A percentile compares a stretch with the other conserved stretches of the same genome.
phyloP scores from a whole-genome alignment of 2,329 filamentous ascomycete species.

The Trichoderma endophyticum region DNA sequence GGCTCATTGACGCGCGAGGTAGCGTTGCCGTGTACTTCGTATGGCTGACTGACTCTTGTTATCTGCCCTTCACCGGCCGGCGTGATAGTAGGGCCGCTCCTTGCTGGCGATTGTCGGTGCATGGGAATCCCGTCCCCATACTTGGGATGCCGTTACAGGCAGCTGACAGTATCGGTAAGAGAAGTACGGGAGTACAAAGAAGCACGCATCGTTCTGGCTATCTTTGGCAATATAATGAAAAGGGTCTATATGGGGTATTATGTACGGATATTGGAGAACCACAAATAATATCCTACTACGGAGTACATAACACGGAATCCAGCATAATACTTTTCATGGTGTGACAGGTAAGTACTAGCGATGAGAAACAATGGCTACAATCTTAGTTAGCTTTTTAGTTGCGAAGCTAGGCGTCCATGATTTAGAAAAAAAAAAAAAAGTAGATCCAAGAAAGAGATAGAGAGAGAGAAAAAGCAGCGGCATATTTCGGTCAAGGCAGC shows the following conservation, averaged over 20 bases:
- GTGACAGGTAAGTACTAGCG: not conserved
- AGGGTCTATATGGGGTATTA: constrained; percentile 8
- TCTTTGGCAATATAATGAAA: not conserved
- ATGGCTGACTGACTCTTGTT: not conserved
- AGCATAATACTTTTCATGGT: constrained; percentile 3
- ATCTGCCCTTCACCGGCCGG: not conserved
- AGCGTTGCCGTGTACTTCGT: not conserved
- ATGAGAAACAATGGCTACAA: not conserved
- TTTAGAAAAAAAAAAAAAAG: not conserved
- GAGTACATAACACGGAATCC: not conserved
- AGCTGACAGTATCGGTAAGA: constrained; percentile 10
- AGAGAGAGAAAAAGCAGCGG: not conserved
- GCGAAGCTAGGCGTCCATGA: not conserved
- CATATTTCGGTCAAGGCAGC: constrained; percentile 8
- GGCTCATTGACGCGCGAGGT: not conserved
- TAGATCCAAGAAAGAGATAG: not conserved
- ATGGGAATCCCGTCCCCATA: not conserved
- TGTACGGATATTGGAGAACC: not conserved
- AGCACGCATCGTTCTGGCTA: not conserved
- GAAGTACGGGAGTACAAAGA: constrained; percentile 13
- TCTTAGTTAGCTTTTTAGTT: not conserved
- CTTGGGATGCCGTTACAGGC: not conserved
- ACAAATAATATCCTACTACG: not conserved
- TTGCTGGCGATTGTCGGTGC: not conserved
- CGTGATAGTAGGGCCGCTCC: not conserved